Conservation (phyloP, 129 eudicot genomes). For the Chrysanthemum seticuspe region DNA sequence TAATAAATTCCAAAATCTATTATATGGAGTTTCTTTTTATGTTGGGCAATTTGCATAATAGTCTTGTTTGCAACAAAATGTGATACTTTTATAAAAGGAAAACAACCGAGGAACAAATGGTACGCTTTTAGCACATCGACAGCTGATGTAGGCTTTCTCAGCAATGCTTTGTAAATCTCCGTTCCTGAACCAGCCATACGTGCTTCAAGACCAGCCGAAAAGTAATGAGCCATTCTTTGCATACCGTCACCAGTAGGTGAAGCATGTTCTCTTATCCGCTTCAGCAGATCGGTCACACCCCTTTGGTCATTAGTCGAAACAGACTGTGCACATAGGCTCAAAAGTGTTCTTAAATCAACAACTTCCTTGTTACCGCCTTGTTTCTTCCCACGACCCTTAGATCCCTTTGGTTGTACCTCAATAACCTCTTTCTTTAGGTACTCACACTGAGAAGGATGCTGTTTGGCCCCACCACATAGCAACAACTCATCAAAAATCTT, state of each 20-base stretch:
- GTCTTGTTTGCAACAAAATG: constrained; percentile 63
- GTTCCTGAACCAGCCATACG: constrained; percentile 86
- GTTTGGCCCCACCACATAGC: constrained; percentile 43
- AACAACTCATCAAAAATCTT: constrained; percentile 64
- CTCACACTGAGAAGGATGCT: constrained; percentile 44
- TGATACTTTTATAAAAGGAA: constrained; percentile 59
- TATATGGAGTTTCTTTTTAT: constrained; percentile 56
- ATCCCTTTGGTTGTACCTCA: constrained; percentile 19
- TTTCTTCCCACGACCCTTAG: constrained; percentile 53
- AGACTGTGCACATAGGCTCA: constrained; percentile 79
- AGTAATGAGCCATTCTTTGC: constrained; percentile 83
- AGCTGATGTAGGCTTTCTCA: constrained; percentile 52
- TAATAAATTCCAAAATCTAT: constrained; percentile 71
- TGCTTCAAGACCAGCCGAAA: constrained; percentile 76
- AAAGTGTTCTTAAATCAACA: constrained; percentile 65
- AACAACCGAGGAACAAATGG: constrained; percentile 52
- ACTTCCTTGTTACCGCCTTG: constrained; percentile 45
- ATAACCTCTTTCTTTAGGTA: constrained; percentile 33
- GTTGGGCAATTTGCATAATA: constrained; percentile 48
- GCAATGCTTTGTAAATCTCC: constrained; percentile 47
- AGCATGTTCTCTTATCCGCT: constrained; percentile 63
- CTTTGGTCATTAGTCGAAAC: constrained; percentile 58
- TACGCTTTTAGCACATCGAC: constrained; percentile 71
- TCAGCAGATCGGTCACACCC: constrained; percentile 54
- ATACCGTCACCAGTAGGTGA: constrained; percentile 80